Base-by-base conservation (phyloP, 2,329 filamentous ascomycete genomes). In the Aspergillus ruber region DNA sequence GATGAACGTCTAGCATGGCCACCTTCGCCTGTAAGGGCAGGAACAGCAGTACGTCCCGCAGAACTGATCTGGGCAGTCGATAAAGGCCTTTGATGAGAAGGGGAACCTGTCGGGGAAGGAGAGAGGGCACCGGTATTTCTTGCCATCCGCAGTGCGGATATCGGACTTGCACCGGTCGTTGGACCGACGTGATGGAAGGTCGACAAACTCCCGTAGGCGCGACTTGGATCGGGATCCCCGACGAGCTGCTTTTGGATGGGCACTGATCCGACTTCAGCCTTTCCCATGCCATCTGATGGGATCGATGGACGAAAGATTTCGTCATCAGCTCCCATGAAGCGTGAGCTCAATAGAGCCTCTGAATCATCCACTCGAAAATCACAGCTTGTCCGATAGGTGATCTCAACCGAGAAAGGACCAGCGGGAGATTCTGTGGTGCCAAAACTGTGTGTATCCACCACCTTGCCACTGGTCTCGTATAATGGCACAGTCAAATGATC, bases 361-460 rank as follows among this genome's bases (percentile, higher is more conserved):
- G 90, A 86, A 67, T 96, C 89, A 59, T 95, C 91, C 35, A 97
- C 83, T 41, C 86, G 83, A 67, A 98, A 96, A 60, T 86, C 89
- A 72, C 88, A 95, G 61, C 93, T 89, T 49, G 83, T 87, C 53
- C 93, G 85, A 69, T 95, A 95, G 9, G 84, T 83, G 25, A 95
- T 88, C 33, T 85, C 82, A 44, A 91, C 84, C 48, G 83, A 85
- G 58, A 98, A 81, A 4, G 86, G 83, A 21, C 93, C 93, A 23
- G 89, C 86, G 9, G 90, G 90, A 25, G 91, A 88, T 49, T 95
- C 88, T 15, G 93, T 83, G 45, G 89, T 83, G 15, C 86, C 86
- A 70, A 97, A 91, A 53, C 81, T 77, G 68, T 90, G 91, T 47
- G 84, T 82, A 17, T 86, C 88, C 25, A 85, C 83, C 43, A 85